Evolutionary conservation across 345 rosid genomes (phyloP), one percentile per base, ranked within the genome.

Genomic region (Bretschneidera sinensis): DNA sequence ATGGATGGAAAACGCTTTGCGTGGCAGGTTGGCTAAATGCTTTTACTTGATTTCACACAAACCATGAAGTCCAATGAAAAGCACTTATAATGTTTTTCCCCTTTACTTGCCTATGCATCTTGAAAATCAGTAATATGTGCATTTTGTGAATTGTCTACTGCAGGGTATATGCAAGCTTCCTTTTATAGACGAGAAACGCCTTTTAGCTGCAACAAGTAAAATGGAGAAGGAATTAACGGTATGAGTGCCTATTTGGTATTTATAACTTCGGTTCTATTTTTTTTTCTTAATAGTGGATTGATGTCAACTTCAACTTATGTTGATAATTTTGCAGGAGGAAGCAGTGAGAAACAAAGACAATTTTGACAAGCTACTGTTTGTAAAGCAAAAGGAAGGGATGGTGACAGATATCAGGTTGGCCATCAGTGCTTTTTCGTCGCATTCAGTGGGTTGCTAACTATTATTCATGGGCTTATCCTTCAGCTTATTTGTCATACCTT

Each of bases 121-220:
- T 28, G 5, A 2, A 2, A 28, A 8, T 28, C 8, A 28, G 5
- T 28, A 8, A 28, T 28, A 28, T 28, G 33, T 28, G 8, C 33
- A 2, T 28, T 28, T 2, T 28, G 33, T 28, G 33, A 13, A 39
- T 54, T 69, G 25, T 55, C 18, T 33, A 17, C 9, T 21, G 6
- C 25, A 72, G 77, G 77, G 73, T 11, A 55, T 59, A 24, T 68
- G 66, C 65, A 63, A 73, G 69, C 62, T 73, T 18, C 64, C 65
- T 1, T 73, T 73, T 22, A 68, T 73, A 6, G 64, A 67, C 6
- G 77, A 62, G 24, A 68, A 52, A 24, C 65, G 64, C 17, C 72
- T 73, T 15, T 2, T 54, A 11, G 61, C 52, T 2, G 72, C 35
- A 34, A 59, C 56, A 11, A 21, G 15, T 21, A 51, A 45, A 21